Base-by-base conservation (phyloP, 2,329 filamentous ascomycete genomes). In the Capronia americana region DNA sequence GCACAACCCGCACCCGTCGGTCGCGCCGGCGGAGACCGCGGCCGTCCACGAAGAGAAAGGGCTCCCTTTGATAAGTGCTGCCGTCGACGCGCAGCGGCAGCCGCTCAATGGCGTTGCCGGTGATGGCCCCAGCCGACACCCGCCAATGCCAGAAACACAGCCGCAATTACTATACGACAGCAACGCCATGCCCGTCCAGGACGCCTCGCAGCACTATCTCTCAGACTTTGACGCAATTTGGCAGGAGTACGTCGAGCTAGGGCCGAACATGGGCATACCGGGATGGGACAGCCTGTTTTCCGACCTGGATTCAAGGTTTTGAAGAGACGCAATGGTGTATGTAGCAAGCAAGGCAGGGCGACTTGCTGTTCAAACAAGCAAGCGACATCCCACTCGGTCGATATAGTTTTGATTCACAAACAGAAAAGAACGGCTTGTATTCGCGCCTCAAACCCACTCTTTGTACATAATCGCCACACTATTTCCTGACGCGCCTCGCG, bases 401-500 rank as follows among this genome's bases (percentile, higher is more conserved):
- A 17, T 28, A 34, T 6, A 12, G 44, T 34, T n/a, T 44, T n/a
- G 38, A 20, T 44, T n/a, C 14, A n/a, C 14, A 44, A n/a, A 17
- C 38, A 44, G 38, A 44, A n/a, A n/a, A n/a, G 17, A 44, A n/a
- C 14, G 7, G 38, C 17, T 44, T 44, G 38, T n/a, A 44, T 44
- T 44, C 14, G 8, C 17, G 11, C 17, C 17, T n/a, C 38, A n/a
- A 44, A 44, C n/a, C 17, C 17, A 20, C 38, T 44, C 1, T n/a
- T 44, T 44, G 34, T 41, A 41, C 12, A 44, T 3, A 20, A 6
- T 44, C 38, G 38, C 38, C 28, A 8, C 30, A 23, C 55, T 50
- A 70, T 61, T 93, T 95, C 75, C 92, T 86, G 64, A 92, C 88
- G 80, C 93, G 92, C 77, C 92, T 86, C 57, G 92, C 92, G 80